Base-by-base conservation (phyloP, 805 yeast species). In the Helenozyma baotianmanensis region DNA sequence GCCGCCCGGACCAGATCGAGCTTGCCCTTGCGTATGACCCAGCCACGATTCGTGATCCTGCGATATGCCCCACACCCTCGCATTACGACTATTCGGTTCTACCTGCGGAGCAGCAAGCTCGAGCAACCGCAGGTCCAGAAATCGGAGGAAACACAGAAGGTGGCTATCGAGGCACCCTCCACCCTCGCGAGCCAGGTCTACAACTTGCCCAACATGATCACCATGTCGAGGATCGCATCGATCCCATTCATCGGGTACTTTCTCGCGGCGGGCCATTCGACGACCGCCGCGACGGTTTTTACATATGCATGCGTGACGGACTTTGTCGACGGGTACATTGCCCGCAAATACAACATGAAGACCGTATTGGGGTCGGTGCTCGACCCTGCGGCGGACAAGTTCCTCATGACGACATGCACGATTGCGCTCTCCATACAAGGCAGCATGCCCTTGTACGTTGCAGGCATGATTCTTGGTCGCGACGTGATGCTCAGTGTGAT, bases 341-440 rank as follows among this genome's bases (percentile, higher is more conserved):
- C 99, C 4, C 69, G 99, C 35, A 73, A 61, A 39, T 90, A 59
- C 64, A 78, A 86, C 35, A 65, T 82, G 71, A 74, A 78, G 48
- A 79, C 96, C 1, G 80, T 84, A 1, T 74, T 88, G 6, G 99
- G 99, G 0, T 81, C 96, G 0, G 80, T 92, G 11, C 65, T 94
- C 21, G 99, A 92, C 51, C 99, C 99, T 0, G 70, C 87, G 62
- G 99, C 98, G 0, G 99, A 92, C 54, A 92, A 92, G 54, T 66
- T 83, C 11, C 67, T 92, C 29, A 88, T 92, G 96, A 72, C 90
- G 14, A 76, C 84, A 0, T 77, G 95, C 32, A 89, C 97, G 0
- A 68, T 80, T 0, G 78, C 95, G 32, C 60, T 92, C 36, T 78
- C 90, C 0, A 72, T 79, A 45, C 63, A 80, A 9, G 70, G 78